phyloP scores from a whole-genome alignment of 176 grass and related monocot species.

The Hsuehochloa calcarea region DNA sequence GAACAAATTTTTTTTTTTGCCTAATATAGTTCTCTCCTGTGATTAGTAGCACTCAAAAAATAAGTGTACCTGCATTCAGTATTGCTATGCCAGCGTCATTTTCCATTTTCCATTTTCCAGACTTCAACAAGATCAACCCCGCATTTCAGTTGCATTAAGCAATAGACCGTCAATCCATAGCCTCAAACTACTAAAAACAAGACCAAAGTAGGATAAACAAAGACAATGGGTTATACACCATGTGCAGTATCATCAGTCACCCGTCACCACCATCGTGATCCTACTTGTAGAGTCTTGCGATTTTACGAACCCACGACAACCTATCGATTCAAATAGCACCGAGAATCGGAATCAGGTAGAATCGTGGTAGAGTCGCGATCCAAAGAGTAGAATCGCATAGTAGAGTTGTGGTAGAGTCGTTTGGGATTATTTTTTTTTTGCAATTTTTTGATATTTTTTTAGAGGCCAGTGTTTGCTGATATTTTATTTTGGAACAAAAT shows the following conservation, averaged over 20 bases:
- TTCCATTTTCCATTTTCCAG: slow-evolving; percentile 62
- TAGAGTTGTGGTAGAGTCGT: no score
- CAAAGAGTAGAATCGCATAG: no score
- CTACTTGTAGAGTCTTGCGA: no score
- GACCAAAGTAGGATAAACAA: not conserved
- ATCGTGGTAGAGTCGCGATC: no score
- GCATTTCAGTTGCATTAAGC: slow-evolving; percentile 66
- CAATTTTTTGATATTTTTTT: no score
- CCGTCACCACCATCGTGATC: no score
- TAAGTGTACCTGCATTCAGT: slow-evolving; percentile 36
- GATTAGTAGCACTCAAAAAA: slow-evolving; percentile 22
- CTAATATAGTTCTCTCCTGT: slow-evolving; percentile 26
- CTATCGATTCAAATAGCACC: no score
- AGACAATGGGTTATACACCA: not conserved
- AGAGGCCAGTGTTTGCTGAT: no score
- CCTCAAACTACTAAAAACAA: slow-evolving; percentile 24
- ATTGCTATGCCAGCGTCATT: slow-evolving; percentile 17
- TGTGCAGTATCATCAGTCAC: slow-evolving; percentile 20
- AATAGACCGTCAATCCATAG: slow-evolving; percentile 37
- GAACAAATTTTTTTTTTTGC: not conserved
- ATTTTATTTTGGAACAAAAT: no score
- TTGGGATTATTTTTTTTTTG: no score
- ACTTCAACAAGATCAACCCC: slow-evolving; percentile 64
- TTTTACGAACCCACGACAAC: no score
- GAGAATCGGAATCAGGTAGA: no score